Evolutionary conservation across 768 basidiomycete species (phyloP), one percentile per base, ranked within the genome.

Genomic region (Mycena venus): DNA sequence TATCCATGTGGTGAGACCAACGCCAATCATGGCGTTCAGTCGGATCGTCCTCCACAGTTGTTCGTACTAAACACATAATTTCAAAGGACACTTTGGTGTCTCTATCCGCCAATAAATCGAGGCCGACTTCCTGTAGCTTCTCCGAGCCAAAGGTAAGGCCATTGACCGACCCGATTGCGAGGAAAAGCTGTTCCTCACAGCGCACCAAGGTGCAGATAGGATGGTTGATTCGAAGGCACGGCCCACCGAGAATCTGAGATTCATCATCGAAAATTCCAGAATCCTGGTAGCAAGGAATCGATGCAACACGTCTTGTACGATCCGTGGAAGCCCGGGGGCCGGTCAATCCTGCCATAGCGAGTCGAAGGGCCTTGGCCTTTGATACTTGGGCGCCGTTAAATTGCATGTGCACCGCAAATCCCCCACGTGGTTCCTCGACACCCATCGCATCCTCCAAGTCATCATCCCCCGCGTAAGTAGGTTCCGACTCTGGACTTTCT

Each of bases 311-410:
- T 58, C n/a, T 56, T 4, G 55, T 56, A 8, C 66, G 55, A 58
- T 68, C 36, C 10, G 66, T 68, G 29, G 66, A 68, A 27, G 66
- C 55, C 17, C 55, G 53, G 4, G 66, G 66, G 14, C 53, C 66
- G 12, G 44, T 58, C n/a, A 68, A 32, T 31, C 55, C 55, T 0
- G 66, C 66, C 66, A 68, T 68, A 3, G 66, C 55, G 4, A 68
- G 55, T 40, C 66, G 66, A 31, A 68, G 66, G 1, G 66, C 66
- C 23, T 68, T 68, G 25, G 66, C 51, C 21, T 68, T 68, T 12
- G 36, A 19, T 21, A 68, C 23, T 4, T 15, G 40, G 21, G 23
- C 6, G 0, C 66, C 66, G 55, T 58, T 40, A 25, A 68, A 19
- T 0, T 55, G 40, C 0, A 68, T 55, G 10, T 68, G 53, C 2